Evolutionary conservation across 1,139 yeast genomes (phyloP).

Genomic region (Diutina neorugosa): DNA sequence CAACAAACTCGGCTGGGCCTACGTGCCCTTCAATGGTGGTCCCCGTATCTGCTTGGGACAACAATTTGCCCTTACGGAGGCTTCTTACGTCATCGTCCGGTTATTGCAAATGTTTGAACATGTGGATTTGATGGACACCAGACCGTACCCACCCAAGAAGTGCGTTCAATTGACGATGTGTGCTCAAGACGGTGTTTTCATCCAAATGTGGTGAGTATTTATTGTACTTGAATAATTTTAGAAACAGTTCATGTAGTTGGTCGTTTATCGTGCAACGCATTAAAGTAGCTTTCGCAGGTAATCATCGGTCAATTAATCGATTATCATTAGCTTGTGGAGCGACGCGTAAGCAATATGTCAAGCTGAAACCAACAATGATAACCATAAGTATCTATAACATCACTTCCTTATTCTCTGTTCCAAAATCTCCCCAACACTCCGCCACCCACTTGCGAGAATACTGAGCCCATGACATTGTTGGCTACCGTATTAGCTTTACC

Average conservation of each 20-base stretch:
- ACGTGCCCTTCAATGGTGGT: constrained; percentile 41
- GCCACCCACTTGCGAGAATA: not conserved
- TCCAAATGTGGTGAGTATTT: constrained; percentile 1
- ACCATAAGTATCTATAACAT: not conserved
- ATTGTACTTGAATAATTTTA: not conserved
- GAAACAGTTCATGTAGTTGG: not conserved
- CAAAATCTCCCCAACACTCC: not conserved
- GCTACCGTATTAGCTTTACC: constrained; percentile 64
- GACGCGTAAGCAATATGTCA: not conserved
- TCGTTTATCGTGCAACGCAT: too few species aligned
- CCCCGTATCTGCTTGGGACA: constrained; percentile 38
- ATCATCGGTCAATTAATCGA: too few species aligned
- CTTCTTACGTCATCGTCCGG: constrained; percentile 4
- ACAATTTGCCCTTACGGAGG: constrained; percentile 2
- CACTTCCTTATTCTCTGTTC: not conserved
- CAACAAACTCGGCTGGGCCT: constrained; percentile 2
- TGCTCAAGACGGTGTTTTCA: not conserved
- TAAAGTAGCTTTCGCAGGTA: too few species aligned
- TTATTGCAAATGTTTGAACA: constrained; percentile 20
- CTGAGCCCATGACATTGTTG: constrained; percentile 16
- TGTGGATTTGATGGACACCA: constrained; percentile 14
- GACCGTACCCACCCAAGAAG: constrained; percentile 21
- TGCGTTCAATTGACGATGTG: constrained; percentile 22
- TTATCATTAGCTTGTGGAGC: not conserved
- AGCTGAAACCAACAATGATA: too few species aligned